phyloP scores from a whole-genome alignment of 1,284 basidiomycete species.

The Trichosporon inkin region DNA sequence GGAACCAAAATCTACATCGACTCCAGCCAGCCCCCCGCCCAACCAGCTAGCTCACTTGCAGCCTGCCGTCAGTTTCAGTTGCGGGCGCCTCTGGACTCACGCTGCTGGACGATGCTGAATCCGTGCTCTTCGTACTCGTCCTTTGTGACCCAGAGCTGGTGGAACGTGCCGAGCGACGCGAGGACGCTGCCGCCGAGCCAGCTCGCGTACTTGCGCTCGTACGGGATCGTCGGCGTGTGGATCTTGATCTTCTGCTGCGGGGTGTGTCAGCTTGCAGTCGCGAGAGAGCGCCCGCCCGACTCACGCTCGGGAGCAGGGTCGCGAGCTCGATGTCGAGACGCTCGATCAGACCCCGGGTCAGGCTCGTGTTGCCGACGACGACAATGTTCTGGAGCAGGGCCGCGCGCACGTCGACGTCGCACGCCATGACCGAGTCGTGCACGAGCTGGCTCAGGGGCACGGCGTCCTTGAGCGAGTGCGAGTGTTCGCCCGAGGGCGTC shows the following conservation, averaged over 20 bases:
- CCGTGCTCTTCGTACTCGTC: conserved; percentile 45
- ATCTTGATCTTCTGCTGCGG: conserved; percentile 63
- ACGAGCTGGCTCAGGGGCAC: conserved; percentile 70
- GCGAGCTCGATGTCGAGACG: conserved; percentile 75
- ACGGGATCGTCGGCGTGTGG: conserved; percentile 80
- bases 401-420: conserved; percentile 87
- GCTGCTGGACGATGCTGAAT: conserved; percentile 48
- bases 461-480: conserved; percentile 56
- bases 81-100: conserved; percentile 26
- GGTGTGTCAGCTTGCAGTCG: neutral
- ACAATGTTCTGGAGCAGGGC: conserved; percentile 90
- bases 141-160: conserved; percentile 49
- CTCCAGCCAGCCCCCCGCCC: neutral
- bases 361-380: conserved; percentile 83
- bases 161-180: conserved; percentile 89
- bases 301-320: conserved; percentile 71
- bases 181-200: conserved; percentile 94
- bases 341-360: conserved; percentile 81
- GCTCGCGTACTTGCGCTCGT: conserved; percentile 79
- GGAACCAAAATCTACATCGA: neutral
- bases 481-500: conserved; percentile 55
- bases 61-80: neutral
- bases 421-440: conserved; percentile 70
- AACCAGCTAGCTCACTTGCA: neutral
- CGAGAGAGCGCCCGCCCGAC: conserved; percentile 37